phyloP scores from a whole-genome alignment of 2,329 filamentous ascomycete genomes.

The Thelonectria olida region DNA sequence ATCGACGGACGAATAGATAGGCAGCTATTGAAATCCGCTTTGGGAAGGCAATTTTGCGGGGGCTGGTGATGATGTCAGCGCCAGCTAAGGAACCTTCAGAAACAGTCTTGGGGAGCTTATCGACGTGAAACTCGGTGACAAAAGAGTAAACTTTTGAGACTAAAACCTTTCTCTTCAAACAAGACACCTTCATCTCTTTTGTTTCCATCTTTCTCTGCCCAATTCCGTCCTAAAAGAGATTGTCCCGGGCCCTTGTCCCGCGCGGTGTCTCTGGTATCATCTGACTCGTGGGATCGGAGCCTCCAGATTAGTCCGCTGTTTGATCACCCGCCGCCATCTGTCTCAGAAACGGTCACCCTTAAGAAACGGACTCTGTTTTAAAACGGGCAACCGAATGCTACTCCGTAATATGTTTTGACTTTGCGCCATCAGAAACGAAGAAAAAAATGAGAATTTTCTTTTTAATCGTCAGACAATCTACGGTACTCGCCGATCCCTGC shows the following conservation, averaged over 20 bases:
- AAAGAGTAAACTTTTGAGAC: no score
- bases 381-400: neutral
- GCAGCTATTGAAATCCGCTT: neutral
- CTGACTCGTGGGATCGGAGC: slow-evolving; percentile 1
- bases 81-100: neutral
- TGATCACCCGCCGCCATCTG: neutral
- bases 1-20: slow-evolving; percentile 1
- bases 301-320: neutral
- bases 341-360: neutral
- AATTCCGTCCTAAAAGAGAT: neutral
- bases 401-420: neutral
- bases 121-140: no score
- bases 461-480: no score
- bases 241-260: neutral
- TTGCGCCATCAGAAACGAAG: no score
- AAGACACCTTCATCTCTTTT: neutral
- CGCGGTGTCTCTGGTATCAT: neutral
- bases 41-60: neutral
- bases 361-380: neutral
- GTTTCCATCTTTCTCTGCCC: neutral
- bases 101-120: neutral
- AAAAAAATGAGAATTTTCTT: no score
- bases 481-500: no score
- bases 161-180: neutral
- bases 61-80: slow-evolving; percentile 2